Percentiles rank a stretch among this genome's conserved stretches.
Evolutionary conservation across 2,329 filamentous ascomycete genomes (phyloP).

Genomic region (Zasmidium angulare): DNA sequence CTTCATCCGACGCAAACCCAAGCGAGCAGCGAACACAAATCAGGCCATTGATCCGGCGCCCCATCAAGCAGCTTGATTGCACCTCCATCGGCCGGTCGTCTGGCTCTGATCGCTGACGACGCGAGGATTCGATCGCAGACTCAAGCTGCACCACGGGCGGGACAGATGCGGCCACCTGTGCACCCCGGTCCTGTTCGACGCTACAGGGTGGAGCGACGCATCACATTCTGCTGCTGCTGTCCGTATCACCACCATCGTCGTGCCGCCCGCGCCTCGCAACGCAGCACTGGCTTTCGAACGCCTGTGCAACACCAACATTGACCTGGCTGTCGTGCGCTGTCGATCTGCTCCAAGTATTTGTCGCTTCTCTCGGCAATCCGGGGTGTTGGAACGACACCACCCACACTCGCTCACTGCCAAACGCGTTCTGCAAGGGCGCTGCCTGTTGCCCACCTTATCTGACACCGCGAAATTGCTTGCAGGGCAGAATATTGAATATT

Average conservation of each 20-base stretch:
- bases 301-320: too few species aligned
- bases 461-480: constrained; percentile 11
- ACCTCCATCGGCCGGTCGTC: too few species aligned
- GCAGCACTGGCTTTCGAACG: too few species aligned
- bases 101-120: not conserved
- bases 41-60: not conserved
- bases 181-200: not conserved
- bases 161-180: not conserved
- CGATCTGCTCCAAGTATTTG: not conserved
- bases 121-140: not conserved
- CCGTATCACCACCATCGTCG: not conserved
- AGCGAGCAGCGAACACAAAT: not conserved
- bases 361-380: not conserved
- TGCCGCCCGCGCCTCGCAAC: not conserved
- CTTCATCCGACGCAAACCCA: not conserved
- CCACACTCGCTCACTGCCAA: not conserved
- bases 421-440: constrained; percentile 7
- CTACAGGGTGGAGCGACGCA: not conserved
- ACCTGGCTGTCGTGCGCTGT: too few species aligned
- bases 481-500: constrained; percentile 1
- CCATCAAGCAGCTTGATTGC: too few species aligned
- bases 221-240: not conserved
- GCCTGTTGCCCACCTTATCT: constrained; percentile 13
- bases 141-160: not conserved
- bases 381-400: not conserved